Base-by-base conservation (phyloP, 495 filamentous ascomycete species). In the Immersiella caudata region DNA sequence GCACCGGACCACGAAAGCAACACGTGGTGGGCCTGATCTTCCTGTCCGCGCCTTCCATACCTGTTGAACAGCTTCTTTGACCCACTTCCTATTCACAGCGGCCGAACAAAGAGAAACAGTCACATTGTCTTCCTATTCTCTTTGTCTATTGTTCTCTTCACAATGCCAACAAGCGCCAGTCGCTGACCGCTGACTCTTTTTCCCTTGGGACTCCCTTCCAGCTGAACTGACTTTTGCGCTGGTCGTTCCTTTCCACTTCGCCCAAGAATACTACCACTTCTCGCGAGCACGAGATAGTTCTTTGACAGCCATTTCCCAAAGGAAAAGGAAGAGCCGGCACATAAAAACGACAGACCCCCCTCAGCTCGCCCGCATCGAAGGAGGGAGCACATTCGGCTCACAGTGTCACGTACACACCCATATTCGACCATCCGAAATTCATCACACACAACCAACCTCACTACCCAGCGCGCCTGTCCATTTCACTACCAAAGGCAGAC, bases 191-290 rank as follows among this genome's bases (percentile, higher is more conserved):
- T 33, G 57, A n/a, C 7, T 35, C 21, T 20, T 59, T 59, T 21
- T 33, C 57, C 25, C 33, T 59, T 18, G n/a, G n/a, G 18, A 9
- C 33, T 59, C n/a, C 21, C 18, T 36, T 20, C 24, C 57, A 59
- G 57, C 57, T 59, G 57, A 26, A 5, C 57, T 59, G 57, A 59
- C 57, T 59, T n/a, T 59, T 55, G 40, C 40, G 40, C 40, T 46
- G 40, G 40, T 35, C 57, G 8, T 59, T 14, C 26, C 25, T 22
- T 27, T 33, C 26, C 57, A 18, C 11, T 8, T 4, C 9, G 7
- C 14, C 16, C 8, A 58, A 33, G 27, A 58, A 58, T 27, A 9
- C 12, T 16, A 20, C 9, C 4, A 25, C 26, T 33, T 59, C 57
- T 59, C 57, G 57, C 57, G 20, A 36, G 57, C 26, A 46, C 57